Percentiles rank a stretch among this genome's conserved stretches.
Conservation (phyloP, 176 grass and related monocot genomes). For the Musa beccarii region DNA sequence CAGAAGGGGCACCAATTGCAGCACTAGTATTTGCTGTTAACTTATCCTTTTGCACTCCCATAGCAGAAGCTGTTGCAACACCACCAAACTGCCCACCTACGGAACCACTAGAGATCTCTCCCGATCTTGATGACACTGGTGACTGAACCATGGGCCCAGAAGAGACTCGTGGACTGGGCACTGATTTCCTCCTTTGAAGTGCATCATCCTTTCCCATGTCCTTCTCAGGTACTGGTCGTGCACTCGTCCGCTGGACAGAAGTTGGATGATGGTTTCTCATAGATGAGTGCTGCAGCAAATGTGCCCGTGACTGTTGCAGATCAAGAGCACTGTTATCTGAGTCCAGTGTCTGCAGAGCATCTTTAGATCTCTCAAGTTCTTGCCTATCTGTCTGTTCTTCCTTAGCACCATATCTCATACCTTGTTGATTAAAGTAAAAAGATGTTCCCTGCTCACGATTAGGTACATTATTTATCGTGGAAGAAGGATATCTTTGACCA, state of each 20-base stretch:
- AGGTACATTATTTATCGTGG: conserved; percentile 48
- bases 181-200: conserved; percentile 66
- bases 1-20: conserved; percentile 46
- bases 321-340: conserved; percentile 41
- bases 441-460: conserved; percentile 48
- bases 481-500: conserved; percentile 59
- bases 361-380: conserved; percentile 52
- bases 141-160: conserved; percentile 68
- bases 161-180: conserved; percentile 46
- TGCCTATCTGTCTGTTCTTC: conserved; percentile 56
- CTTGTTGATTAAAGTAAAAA: conserved; percentile 51
- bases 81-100: conserved; percentile 76
- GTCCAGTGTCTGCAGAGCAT: conserved; percentile 40
- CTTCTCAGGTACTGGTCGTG: conserved; percentile 42
- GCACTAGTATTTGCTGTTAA: conserved; percentile 56
- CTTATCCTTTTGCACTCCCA: conserved; percentile 82
- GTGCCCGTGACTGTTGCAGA: conserved; percentile 44
- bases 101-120: conserved; percentile 87
- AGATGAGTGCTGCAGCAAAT: conserved; percentile 39
- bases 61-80: conserved; percentile 54
- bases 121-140: conserved; percentile 92
- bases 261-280: conserved; percentile 44
- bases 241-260: conserved; percentile 48
- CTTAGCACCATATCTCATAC: conserved; percentile 50
- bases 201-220: conserved; percentile 69